Evolutionary conservation across 2,329 filamentous ascomycete species (phyloP), one percentile per base, ranked within the genome.

Genomic region (Epichloe uncinata): DNA sequence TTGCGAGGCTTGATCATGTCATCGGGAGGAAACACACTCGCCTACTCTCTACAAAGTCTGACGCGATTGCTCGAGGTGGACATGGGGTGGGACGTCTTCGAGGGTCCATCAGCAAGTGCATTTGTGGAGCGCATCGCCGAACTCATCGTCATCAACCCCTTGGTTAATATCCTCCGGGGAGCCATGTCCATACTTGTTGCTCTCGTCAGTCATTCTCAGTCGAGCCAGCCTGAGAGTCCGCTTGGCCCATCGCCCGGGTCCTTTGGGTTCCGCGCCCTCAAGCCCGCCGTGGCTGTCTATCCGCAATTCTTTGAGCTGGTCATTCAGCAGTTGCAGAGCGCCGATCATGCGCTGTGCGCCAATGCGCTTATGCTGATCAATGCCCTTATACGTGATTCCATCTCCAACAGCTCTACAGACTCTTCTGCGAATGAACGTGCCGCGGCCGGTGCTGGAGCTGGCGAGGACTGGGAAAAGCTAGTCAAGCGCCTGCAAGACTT

Each of bases 161-260:
- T 98, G 53, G 93, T 98, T 68, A 98, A 98, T 65, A 96, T 97
- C 62, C 80, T 98, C 53, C 82, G 93, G 55, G 93, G 93, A 60
- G 91, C 91, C 61, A 95, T 98, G 86, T 91, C 89, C 44, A 94
- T 98, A 54, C 78, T 98, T 50, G 91, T 95, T 44, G 88, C 90
- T 12, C 84, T 97, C 51, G 91, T 98, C 48, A 85, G 88, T 54
- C 85, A 94, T 66, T 88, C 89, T 30, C 82, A 87, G 62, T 78
- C 76, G 11, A 68, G 72, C 41, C 61, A 67, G 11, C 61, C 66
- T 45, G 69, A 59, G 26, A 58, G 55, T 48, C 55, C 64, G 18
- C 64, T 63, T 34, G 57, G 54, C 42, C 61, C 68, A 1, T 77
- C 81, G 3, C 40, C 54, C 5, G 81, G 81, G 18, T 75, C 78